Percentiles rank a stretch among this genome's conserved stretches.
Conservation (phyloP, 2,329 filamentous ascomycete species). For the Fusarium pseudocircinatum region DNA sequence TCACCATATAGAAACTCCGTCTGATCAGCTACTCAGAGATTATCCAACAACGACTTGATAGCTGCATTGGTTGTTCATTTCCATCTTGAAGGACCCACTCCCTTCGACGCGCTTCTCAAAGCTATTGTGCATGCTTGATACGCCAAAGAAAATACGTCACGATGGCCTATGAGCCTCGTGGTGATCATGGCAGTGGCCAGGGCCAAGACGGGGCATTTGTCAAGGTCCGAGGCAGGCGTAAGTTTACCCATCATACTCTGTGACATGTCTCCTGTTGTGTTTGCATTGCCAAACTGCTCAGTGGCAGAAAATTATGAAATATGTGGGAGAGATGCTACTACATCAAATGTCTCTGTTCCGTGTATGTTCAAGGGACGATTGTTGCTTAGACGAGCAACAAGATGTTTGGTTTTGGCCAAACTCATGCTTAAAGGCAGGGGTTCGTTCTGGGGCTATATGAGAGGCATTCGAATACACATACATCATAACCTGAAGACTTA, state of each 20-base stretch:
- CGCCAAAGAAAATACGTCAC: slow-evolving; percentile 37
- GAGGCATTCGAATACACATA: neutral
- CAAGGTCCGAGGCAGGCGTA: slow-evolving; percentile 63
- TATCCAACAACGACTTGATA: neutral
- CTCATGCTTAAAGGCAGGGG: neutral
- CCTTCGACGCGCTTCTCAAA: slow-evolving; percentile 33
- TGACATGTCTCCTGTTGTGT: neutral
- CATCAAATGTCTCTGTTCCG: no score
- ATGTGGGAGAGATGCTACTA: neutral
- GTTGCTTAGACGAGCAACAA: neutral
- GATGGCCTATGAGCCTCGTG: slow-evolving; percentile 65
- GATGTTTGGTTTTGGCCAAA: neutral
- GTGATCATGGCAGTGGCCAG: slow-evolving; percentile 57
- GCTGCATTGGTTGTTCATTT: neutral
- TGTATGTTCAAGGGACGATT: neutral
- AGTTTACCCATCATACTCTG: slow-evolving; percentile 45
- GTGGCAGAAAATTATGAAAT: slow-evolving; percentile 19
- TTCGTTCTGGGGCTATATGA: neutral
- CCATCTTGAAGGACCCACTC: slow-evolving; percentile 19
- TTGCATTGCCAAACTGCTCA: neutral
- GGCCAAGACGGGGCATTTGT: slow-evolving; percentile 57
- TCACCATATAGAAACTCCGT: neutral
- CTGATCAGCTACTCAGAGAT: neutral
- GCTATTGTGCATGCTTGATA: slow-evolving; percentile 39
- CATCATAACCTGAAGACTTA: slow-evolving; percentile 7